phyloP scores from a whole-genome alignment of 352 stramenopile genomes.

The Pythium phragmitis region DNA sequence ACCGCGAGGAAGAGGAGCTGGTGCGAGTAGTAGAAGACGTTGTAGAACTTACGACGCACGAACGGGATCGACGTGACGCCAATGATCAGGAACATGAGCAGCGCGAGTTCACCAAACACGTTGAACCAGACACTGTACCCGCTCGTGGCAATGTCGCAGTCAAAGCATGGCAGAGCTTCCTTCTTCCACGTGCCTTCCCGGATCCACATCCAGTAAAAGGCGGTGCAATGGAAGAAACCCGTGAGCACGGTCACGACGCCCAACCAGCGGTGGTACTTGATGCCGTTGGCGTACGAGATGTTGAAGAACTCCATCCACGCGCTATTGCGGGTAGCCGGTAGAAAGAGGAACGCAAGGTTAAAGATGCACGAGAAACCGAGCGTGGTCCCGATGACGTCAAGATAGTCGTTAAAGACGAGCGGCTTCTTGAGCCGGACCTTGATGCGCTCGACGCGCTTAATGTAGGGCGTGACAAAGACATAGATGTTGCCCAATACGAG shows the following conservation, averaged over 20 bases:
- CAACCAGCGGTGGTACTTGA: conserved; percentile 43
- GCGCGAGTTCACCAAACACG: conserved; percentile 37
- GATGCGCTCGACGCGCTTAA: conserved; percentile 20
- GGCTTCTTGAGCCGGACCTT: conserved; percentile 49
- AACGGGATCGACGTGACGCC: conserved; percentile 32
- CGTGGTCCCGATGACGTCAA: neutral
- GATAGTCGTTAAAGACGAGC: conserved; percentile 39
- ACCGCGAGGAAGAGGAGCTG: conserved; percentile 37
- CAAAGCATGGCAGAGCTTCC: conserved; percentile 37
- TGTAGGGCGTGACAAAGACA: conserved; percentile 40
- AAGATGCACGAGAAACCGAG: conserved; percentile 56
- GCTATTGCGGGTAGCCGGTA: conserved; percentile 35
- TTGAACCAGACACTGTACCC: conserved; percentile 40
- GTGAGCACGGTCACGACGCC: conserved; percentile 28
- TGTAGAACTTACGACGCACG: conserved; percentile 38
- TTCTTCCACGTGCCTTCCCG: conserved; percentile 23
- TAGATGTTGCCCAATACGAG: conserved; percentile 51
- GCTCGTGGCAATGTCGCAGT: conserved; percentile 25
- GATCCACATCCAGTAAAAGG: conserved; percentile 35
- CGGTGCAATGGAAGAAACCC: conserved; percentile 21
- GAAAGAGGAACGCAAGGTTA: conserved; percentile 67
- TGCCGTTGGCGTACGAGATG: conserved; percentile 44
- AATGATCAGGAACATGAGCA: conserved; percentile 39
- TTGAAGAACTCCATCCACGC: conserved; percentile 44
- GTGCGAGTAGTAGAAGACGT: conserved; percentile 44